phyloP scores from a whole-genome alignment of 1,284 basidiomycete genomes.

The Trichosporon asahii region DNA sequence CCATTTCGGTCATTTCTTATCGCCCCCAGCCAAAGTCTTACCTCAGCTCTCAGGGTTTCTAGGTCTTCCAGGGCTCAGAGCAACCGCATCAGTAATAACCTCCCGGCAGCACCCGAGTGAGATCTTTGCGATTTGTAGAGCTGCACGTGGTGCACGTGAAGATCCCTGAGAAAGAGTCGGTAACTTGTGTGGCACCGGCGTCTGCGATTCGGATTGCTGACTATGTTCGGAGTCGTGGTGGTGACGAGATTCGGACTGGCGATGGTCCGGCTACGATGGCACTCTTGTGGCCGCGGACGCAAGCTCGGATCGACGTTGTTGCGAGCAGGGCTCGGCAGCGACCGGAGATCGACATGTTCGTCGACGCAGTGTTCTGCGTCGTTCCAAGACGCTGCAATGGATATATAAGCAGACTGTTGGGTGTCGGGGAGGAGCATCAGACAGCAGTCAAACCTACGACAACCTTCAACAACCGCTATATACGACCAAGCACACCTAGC shows the following conservation, averaged over 20 bases:
- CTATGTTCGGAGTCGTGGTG: background rate
- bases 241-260: background rate
- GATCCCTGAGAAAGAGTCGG: background rate
- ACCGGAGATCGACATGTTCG: background rate
- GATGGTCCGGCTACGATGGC: background rate
- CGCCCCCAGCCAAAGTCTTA: background rate
- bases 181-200: constrained; percentile 1
- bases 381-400: background rate
- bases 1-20: background rate
- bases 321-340: background rate
- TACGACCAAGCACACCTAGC: background rate
- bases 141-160: background rate
- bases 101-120: background rate
- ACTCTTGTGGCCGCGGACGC: background rate
- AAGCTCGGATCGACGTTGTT: background rate
- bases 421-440: background rate
- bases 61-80: background rate
- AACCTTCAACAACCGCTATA: background rate
- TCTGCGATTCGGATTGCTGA: background rate
- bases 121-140: background rate
- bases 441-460: background rate
- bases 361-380: background rate
- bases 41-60: background rate
- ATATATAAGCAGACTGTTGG: background rate
- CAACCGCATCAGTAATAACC: background rate